Evolutionary conservation across 1,139 yeast genomes (phyloP), one percentile per base, ranked within the genome.

Genomic region (Chernovozyma aurita): DNA sequence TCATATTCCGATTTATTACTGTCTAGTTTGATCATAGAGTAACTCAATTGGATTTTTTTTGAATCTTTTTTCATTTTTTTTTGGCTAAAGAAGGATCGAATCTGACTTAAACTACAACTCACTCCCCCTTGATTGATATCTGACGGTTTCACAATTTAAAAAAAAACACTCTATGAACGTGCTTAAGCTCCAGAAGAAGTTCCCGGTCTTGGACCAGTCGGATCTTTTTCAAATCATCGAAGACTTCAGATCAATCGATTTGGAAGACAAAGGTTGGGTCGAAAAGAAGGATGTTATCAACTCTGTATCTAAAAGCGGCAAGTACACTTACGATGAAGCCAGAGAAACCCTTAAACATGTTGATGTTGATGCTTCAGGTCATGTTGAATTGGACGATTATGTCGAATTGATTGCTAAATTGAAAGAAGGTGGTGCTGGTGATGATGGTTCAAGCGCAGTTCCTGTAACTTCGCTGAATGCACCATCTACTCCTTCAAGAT

Each of bases 351-450:
- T 92, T 57, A 92, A 90, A 55, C 76, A 73, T 32, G 97, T 88
- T 34, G 84, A 85, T 49, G 95, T 92, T 30, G 99, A 92, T 62
- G 95, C 98, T 7, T 84, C 95, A 9, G 99, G 98, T 15, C 88
- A 86, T 52, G 97, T 92, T 38, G 99, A 94, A 59, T 68, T 92
- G 53, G 99, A 94, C 42, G 99, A 92, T 57, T 94, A 80, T 55
- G 97, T 92, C 28, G 96, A 87, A 56, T 75, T 92, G 52, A 71
- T 80, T 42, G 83, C 90, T 12, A 82, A 81, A 48, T 65, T 84
- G 46, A 80, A 79, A 51, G 85, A 76, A 42, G 39, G 49, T 31
- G 49, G 54, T 33, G 44, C 60, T 3, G 38, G 31, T n/a, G n/a
- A n/a, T 8, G 35, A 50, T 7, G 32, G 43, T 8, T 26, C 50